Conservation (phyloP, 1,284 basidiomycete species). For the Tremellales sp. region DNA sequence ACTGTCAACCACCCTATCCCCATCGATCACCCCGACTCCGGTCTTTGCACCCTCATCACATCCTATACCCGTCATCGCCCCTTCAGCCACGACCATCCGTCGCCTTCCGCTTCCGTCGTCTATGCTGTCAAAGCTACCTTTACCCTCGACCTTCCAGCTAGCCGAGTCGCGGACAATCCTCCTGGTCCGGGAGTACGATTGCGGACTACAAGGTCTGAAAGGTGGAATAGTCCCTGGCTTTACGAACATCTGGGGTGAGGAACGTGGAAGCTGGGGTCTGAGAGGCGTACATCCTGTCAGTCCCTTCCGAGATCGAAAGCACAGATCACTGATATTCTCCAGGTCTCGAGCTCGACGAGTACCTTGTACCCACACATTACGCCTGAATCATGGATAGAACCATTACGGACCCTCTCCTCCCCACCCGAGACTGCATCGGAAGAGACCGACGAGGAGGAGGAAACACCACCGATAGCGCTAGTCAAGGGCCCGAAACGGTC, state of each 20-base stretch:
- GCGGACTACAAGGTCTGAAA: constrained; percentile 39
- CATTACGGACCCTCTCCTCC: constrained; percentile 42
- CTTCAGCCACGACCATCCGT: constrained; percentile 37
- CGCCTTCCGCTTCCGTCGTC: constrained; percentile 3
- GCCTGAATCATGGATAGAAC: constrained; percentile 59
- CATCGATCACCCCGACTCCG: constrained; percentile 39
- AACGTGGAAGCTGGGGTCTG: constrained; percentile 50
- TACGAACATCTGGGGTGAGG: constrained; percentile 41
- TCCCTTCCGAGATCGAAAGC: constrained; percentile 8
- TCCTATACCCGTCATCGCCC: constrained; percentile 51
- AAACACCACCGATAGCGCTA: constrained; percentile 50
- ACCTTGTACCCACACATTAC: constrained; percentile 53
- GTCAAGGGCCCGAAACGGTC: constrained; percentile 80
- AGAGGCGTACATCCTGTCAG: constrained; percentile 58
- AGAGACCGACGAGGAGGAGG: constrained; percentile 11
- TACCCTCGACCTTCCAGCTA: constrained; percentile 19
- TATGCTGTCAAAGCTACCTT: constrained; percentile 5
- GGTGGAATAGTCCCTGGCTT: constrained; percentile 43
- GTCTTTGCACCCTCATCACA: constrained; percentile 55
- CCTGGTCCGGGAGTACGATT: constrained; percentile 35
- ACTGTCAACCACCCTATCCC: constrained; percentile 42
- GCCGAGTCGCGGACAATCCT: constrained; percentile 20
- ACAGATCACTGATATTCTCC: background rate
- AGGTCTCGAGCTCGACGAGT: too few relatives aligned
- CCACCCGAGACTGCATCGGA: background rate